Conservation (phyloP, 1,139 yeast species). For the Saccharomycopsis hybrid region DNA sequence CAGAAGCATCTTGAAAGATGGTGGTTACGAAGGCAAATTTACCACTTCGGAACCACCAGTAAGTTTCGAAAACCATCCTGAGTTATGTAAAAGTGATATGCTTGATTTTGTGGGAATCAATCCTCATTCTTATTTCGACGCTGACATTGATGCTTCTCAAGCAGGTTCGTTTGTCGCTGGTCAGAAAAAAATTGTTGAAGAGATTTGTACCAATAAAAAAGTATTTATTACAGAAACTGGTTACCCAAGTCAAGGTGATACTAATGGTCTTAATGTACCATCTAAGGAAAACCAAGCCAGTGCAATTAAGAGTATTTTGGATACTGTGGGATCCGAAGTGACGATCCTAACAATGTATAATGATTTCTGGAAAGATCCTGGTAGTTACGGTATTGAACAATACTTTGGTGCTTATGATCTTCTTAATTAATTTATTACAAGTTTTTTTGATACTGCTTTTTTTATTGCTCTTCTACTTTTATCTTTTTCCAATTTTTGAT, state of each 20-base stretch:
- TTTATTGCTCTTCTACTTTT: too few species aligned
- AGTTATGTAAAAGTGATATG: constrained; percentile 52
- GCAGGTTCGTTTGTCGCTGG: constrained; percentile 70
- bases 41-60: constrained; percentile 89
- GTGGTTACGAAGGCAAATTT: constrained; percentile 73
- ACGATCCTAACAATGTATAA: constrained; percentile 71
- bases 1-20: constrained; percentile 46
- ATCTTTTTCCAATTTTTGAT: too few species aligned
- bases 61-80: constrained; percentile 55
- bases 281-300: constrained; percentile 57
- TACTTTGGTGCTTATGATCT: constrained; percentile 65
- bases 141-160: constrained; percentile 48
- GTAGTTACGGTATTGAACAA: constrained; percentile 79
- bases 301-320: constrained; percentile 59
- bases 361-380: constrained; percentile 87
- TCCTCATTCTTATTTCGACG: constrained; percentile 80
- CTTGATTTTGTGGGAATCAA: constrained; percentile 80
- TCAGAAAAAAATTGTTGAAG: constrained; percentile 49
- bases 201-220: constrained; percentile 43
- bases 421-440: constrained; percentile 26
- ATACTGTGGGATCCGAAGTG: constrained; percentile 47
- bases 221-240: constrained; percentile 75
- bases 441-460: too few species aligned
- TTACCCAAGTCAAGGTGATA: constrained; percentile 69
- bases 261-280: constrained; percentile 72